These are phyloP conservation scores for Hortaea werneckii DNA, from an alignment of 2,329 filamentous ascomycete genomes.

Conservation along the genomic window DNA sequence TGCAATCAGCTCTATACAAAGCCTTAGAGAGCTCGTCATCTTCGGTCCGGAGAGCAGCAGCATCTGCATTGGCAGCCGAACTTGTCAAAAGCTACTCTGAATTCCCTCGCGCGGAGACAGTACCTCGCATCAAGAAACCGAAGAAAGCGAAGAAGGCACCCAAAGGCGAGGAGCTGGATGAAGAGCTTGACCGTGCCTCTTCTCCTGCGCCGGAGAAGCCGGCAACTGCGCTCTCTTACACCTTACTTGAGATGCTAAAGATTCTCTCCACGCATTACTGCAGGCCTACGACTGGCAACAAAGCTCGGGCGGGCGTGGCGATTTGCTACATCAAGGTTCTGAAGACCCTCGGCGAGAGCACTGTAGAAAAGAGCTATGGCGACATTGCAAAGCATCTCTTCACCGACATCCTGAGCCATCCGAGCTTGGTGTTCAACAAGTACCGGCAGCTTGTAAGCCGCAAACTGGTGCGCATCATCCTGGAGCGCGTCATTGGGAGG, in stretches of 20 bases:
- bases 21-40: conserved; percentile 67
- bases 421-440: conserved; percentile 68
- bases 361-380: conserved; percentile 74
- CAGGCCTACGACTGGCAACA: conserved; percentile 67
- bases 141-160: conserved; percentile 64
- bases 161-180: conserved; percentile 48
- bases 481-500: conserved; percentile 73
- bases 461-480: conserved; percentile 70
- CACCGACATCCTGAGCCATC: conserved; percentile 65
- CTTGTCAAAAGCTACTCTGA: conserved; percentile 73
- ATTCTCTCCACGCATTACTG: conserved; percentile 74
- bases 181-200: conserved; percentile 61
- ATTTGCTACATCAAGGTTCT: conserved; percentile 80
- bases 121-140: conserved; percentile 54
- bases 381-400: conserved; percentile 74
- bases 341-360: conserved; percentile 65
- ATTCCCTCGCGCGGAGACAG: conserved; percentile 39
- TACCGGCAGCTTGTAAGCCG: conserved; percentile 79
- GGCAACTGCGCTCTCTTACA: conserved; percentile 60
- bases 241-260: conserved; percentile 66
- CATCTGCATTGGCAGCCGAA: conserved; percentile 72
- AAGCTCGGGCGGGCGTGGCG: conserved; percentile 69
- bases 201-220: conserved; percentile 68
- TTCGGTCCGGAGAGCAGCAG: conserved; percentile 73
- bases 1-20: conserved; percentile 76